phyloP scores from a whole-genome alignment of 306 rosid genomes.

The Leucaena leucocephala region DNA sequence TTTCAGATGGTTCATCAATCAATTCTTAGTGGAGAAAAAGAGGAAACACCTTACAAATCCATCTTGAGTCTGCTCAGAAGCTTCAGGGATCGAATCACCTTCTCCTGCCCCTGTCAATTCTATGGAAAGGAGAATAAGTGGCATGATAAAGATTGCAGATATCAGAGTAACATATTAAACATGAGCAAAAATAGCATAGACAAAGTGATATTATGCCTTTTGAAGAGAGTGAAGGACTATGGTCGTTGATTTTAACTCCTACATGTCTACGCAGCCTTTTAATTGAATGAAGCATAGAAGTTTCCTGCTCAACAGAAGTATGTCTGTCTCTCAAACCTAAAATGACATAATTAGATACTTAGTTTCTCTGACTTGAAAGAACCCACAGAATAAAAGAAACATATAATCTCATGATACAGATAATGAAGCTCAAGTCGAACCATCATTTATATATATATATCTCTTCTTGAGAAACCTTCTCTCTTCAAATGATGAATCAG shows the following conservation, averaged over 20 bases:
- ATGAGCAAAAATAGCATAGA: conserved; percentile 31
- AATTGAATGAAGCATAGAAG: conserved; percentile 47
- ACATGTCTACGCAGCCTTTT: conserved; percentile 52
- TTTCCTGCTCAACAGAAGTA: conserved; percentile 42
- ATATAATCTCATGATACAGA: conserved; percentile 29
- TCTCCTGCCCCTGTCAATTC: conserved; percentile 59
- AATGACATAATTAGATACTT: conserved; percentile 27
- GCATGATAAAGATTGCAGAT: conserved; percentile 16
- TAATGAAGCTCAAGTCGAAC: conserved; percentile 32
- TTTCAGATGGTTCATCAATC: conserved; percentile 14
- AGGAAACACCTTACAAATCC: conserved; percentile 71
- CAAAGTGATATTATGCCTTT: conserved; percentile 46
- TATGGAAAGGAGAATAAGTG: conserved; percentile 22
- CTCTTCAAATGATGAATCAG: conserved; percentile 67
- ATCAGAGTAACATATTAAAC: conserved; percentile 22
- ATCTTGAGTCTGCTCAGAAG: conserved; percentile 61
- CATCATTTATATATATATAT: conserved; percentile 1
- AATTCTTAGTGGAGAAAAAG: conserved; percentile 31
- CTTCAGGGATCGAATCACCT: conserved; percentile 55
- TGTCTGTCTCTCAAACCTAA: conserved; percentile 59
- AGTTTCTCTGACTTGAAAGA: conserved; percentile 21
- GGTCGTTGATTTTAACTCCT: conserved; percentile 47
- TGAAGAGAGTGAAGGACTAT: conserved; percentile 47
- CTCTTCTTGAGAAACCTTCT: conserved; percentile 46
- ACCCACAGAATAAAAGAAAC: conserved; percentile 5